Conservation (phyloP, 768 basidiomycete species). For the Boletus speciosus region DNA sequence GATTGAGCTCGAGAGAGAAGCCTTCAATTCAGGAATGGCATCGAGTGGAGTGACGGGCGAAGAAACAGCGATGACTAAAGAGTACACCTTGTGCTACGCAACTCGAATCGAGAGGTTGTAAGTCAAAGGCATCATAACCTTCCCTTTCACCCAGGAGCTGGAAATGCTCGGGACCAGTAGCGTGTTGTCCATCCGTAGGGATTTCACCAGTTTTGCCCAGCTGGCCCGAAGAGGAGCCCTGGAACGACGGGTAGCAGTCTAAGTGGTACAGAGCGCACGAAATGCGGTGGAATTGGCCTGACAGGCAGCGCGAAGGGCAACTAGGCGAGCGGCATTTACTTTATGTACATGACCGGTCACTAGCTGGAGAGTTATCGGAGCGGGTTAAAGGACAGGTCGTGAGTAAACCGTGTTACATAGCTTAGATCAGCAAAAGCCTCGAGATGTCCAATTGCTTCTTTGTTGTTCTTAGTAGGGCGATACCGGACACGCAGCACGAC, state of each 20-base stretch:
- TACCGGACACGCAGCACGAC: conserved; percentile 8
- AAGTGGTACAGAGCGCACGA: conserved; percentile 56
- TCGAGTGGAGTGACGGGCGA: too few relatives aligned
- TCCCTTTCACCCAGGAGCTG: conserved; percentile 86
- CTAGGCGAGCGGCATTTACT: conserved; percentile 25
- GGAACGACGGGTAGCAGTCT: conserved; percentile 48
- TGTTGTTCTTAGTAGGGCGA: neutral
- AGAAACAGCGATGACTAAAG: too few relatives aligned
- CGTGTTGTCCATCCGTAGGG: conserved; percentile 83
- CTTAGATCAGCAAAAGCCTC: neutral
- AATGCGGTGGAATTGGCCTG: conserved; percentile 28
- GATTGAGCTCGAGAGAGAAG: too few relatives aligned
- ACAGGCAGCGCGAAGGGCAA: conserved; percentile 18
- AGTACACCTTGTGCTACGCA: conserved; percentile 78
- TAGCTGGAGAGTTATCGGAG: too few relatives aligned
- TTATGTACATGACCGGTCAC: too few relatives aligned
- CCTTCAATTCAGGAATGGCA: too few relatives aligned
- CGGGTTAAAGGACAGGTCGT: too few relatives aligned
- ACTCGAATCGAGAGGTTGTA: conserved; percentile 77
- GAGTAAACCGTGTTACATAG: too few relatives aligned
- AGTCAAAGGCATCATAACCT: conserved; percentile 88
- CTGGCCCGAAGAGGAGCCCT: conserved; percentile 63
- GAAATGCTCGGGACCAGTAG: conserved; percentile 95
- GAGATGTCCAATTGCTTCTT: neutral
- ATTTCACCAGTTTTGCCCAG: conserved; percentile 73